A percentile compares a stretch with the other conserved stretches of the same genome.
Evolutionary conservation across 768 basidiomycete genomes (phyloP).

Genomic region (Boletus tomentosulus): DNA sequence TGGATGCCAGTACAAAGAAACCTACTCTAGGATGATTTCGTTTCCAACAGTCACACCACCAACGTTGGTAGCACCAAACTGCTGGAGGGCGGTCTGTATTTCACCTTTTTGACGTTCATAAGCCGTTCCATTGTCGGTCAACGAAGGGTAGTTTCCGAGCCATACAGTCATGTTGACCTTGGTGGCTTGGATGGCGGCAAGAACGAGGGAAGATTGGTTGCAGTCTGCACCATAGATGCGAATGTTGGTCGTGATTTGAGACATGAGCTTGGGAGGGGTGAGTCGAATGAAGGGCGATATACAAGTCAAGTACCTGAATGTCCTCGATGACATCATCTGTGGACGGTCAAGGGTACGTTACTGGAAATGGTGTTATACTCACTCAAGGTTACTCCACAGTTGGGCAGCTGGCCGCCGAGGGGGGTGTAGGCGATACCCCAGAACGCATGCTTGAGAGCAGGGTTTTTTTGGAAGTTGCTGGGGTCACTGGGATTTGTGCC

Average conservation of each 20-base stretch:
- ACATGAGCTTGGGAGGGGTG: conserved; percentile 53
- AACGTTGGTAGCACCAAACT: conserved; percentile 74
- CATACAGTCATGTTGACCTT: conserved; percentile 83
- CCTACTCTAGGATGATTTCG: conserved; percentile 80
- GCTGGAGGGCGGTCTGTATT: conserved; percentile 66
- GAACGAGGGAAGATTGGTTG: conserved; percentile 74
- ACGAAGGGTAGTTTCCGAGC: conserved; percentile 63
- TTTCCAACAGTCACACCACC: conserved; percentile 88
- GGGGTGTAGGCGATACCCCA: conserved; percentile 90
- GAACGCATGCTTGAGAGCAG: conserved; percentile 66
- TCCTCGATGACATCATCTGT: conserved; percentile 60
- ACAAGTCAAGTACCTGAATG: conserved; percentile 50
- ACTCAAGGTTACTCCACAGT: conserved; percentile 55
- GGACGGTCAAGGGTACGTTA: not conserved
- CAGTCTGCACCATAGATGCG: conserved; percentile 88
- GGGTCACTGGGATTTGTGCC: conserved; percentile 61
- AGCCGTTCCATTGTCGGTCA: conserved; percentile 61
- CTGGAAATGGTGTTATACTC: conserved; percentile 8
- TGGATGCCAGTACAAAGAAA: conserved; percentile 1
- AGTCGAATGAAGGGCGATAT: conserved; percentile 1
- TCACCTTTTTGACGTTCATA: conserved; percentile 69
- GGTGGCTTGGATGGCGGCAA: conserved; percentile 87
- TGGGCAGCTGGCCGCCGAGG: conserved; percentile 61
- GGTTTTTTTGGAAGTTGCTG: conserved; percentile 69
- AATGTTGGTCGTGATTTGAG: conserved; percentile 78